Evolutionary conservation across 106 monocot genomes (phyloP).

Genomic region (Amphibolis antarctica): DNA sequence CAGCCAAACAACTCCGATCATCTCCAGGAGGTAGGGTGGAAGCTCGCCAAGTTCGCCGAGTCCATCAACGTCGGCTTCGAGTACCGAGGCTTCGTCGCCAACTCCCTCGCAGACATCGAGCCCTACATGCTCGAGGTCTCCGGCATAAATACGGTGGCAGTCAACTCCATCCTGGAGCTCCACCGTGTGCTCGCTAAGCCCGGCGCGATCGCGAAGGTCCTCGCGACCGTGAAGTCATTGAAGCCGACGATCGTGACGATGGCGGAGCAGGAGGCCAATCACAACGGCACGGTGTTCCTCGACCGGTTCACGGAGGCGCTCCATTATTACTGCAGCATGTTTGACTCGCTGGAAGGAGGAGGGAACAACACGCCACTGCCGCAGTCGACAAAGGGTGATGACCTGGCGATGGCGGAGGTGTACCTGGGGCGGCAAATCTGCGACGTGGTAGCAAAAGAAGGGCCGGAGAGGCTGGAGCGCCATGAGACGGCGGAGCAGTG

Average conservation of each 20-base stretch:
- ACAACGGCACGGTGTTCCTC: slow-evolving; percentile 57
- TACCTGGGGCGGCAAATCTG: too few relatives aligned
- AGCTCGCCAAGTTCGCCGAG: slow-evolving; percentile 4
- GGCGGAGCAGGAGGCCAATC: slow-evolving; percentile 83
- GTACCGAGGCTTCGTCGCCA: slow-evolving; percentile 34
- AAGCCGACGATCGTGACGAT: slow-evolving; percentile 66
- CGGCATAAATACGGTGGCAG: slow-evolving; percentile 21
- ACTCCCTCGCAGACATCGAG: slow-evolving; percentile 40
- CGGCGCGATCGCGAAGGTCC: slow-evolving; percentile 51
- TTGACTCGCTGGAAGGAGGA: slow-evolving; percentile 74
- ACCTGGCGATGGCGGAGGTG: too few relatives aligned
- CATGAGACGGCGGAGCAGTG: slow-evolving; percentile 64
- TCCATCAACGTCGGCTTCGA: slow-evolving; percentile 5
- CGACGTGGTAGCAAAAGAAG: slow-evolving; percentile 66
- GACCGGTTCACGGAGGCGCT: slow-evolving; percentile 71
- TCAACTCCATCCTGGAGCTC: slow-evolving; percentile 81
- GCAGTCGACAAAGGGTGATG: not conserved
- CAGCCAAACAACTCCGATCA: slow-evolving; percentile 50
- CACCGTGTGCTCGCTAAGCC: slow-evolving; percentile 57
- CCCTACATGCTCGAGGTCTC: slow-evolving; percentile 42
- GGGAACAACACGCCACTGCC: not conserved
- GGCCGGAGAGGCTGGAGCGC: slow-evolving; percentile 48
- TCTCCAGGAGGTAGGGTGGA: slow-evolving; percentile 10
- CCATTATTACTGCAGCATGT: slow-evolving; percentile 98
- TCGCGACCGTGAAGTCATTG: slow-evolving; percentile 38